Evolutionary conservation across 2,329 filamentous ascomycete genomes (phyloP).

Genomic region (Aspergillus fumigatus): DNA sequence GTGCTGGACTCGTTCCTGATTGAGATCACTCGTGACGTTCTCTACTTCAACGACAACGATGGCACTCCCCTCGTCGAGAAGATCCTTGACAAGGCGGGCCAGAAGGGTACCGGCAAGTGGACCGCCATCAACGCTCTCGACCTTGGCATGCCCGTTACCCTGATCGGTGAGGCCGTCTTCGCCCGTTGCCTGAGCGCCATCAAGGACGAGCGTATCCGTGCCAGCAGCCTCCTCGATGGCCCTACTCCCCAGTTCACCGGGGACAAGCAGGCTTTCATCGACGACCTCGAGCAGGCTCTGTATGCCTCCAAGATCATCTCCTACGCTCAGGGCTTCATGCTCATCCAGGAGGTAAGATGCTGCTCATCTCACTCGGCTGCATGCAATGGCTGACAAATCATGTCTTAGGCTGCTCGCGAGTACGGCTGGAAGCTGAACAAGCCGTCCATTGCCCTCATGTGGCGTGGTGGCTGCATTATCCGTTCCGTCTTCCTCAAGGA

Average conservation of each 20-base stretch:
- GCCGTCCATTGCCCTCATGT: conserved; percentile 99
- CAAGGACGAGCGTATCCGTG: conserved; percentile 86
- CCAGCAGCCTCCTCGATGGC: conserved; percentile 72
- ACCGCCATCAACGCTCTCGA: conserved; percentile 98
- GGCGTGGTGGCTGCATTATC: conserved; percentile 99
- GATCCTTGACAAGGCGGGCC: conserved; percentile 96
- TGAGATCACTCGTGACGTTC: conserved; percentile 97
- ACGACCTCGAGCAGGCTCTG: conserved; percentile 95
- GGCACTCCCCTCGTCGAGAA: conserved; percentile 90
- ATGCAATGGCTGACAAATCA: conserved; percentile 10
- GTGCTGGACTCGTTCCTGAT: conserved; percentile 99
- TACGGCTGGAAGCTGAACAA: conserved; percentile 99
- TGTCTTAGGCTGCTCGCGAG: conserved; percentile 76
- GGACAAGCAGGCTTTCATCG: conserved; percentile 88
- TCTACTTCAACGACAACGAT: conserved; percentile 97
- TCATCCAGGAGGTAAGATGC: conserved; percentile 85
- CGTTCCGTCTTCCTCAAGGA: conserved; percentile 99
- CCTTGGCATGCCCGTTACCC: conserved; percentile 95
- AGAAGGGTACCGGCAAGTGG: conserved; percentile 99
- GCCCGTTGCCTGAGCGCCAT: conserved; percentile 88
- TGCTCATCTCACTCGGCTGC: background rate
- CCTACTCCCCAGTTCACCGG: conserved; percentile 78
- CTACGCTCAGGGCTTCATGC: conserved; percentile 99
- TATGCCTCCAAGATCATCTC: conserved; percentile 99
- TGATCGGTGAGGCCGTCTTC: conserved; percentile 96